Evolutionary conservation across 73 alveolate genomes (phyloP).

Genomic region (Tetrahymena borealis): DNA sequence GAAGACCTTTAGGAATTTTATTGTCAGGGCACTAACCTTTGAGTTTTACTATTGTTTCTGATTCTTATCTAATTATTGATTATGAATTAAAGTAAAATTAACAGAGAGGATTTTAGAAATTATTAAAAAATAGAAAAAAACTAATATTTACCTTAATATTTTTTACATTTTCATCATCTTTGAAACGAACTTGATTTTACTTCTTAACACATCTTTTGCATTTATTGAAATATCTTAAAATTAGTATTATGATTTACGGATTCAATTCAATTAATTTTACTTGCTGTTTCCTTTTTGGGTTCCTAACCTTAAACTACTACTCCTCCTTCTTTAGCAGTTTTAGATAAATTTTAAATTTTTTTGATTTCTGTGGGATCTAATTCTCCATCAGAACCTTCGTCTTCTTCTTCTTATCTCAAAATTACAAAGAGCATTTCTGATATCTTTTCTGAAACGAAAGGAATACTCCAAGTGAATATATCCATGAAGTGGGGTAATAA

Average conservation of each 20-base stretch:
- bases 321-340: neutral
- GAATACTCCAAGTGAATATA: constrained; percentile 82
- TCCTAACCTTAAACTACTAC: neutral
- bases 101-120: neutral
- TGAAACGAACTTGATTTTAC: constrained; percentile 29
- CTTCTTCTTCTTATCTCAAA: constrained; percentile 40
- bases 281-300: neutral
- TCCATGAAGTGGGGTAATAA: constrained; percentile 81
- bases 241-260: no score
- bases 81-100: neutral
- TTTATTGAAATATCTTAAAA: neutral
- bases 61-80: constrained; percentile 56
- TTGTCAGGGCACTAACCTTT: constrained; percentile 94
- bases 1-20: constrained; percentile 80
- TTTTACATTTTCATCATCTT: constrained; percentile 43
- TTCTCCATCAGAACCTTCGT: constrained; percentile 25
- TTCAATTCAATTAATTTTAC: neutral
- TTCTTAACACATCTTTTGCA: constrained; percentile 6
- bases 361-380: constrained; percentile 8
- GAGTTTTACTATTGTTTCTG: constrained; percentile 79
- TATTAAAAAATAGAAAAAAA: neutral
- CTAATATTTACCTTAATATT: constrained; percentile 19
- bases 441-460: constrained; percentile 81
- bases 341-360: neutral
- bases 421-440: constrained; percentile 68